These are phyloP conservation scores for Chrysoporthe cubensis DNA, from an alignment of 2,329 filamentous ascomycete species.

Conservation along the genomic window DNA sequence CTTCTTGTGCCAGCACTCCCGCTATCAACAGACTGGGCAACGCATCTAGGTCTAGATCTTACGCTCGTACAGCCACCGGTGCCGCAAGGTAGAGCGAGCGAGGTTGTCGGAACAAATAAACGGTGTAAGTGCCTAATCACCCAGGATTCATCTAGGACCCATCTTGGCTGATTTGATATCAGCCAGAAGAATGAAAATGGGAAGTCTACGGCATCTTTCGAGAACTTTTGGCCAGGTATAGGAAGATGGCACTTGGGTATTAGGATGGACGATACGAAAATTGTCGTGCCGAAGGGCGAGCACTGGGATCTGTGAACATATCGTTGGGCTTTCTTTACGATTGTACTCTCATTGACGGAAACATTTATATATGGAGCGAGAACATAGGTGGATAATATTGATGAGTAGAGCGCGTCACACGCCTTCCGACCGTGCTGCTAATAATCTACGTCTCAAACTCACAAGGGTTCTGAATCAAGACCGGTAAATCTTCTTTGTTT, in stretches of 20 bases:
- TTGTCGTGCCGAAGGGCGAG: slow-evolving; percentile 34
- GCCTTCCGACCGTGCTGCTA: no score
- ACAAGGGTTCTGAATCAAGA: no score
- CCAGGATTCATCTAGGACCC: slow-evolving; percentile 37
- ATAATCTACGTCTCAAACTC: no score
- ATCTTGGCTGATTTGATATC: slow-evolving; percentile 53
- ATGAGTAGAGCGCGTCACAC: no score
- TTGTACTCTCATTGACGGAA: no score
- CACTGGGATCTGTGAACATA: slow-evolving; percentile 18
- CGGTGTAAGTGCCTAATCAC: slow-evolving; percentile 47
- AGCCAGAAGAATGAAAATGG: slow-evolving; percentile 41
- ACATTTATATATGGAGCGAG: no score
- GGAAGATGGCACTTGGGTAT: slow-evolving; percentile 38
- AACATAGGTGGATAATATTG: no score
- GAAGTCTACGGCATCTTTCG: slow-evolving; percentile 25
- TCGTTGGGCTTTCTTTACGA: no score
- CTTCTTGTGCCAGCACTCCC: slow-evolving; percentile 49
- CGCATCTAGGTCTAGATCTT: slow-evolving; percentile 47
- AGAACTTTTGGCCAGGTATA: slow-evolving; percentile 40
- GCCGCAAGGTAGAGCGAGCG: slow-evolving; percentile 45
- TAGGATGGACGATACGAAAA: slow-evolving; percentile 34
- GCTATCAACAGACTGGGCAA: slow-evolving; percentile 43
- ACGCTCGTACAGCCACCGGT: slow-evolving; percentile 53
- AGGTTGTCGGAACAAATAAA: slow-evolving; percentile 50
- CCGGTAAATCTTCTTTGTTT: no score